Percentiles rank a stretch among this genome's conserved stretches.
Conservation (phyloP, 257 asterid genomes). For the Solanum commersonii region DNA sequence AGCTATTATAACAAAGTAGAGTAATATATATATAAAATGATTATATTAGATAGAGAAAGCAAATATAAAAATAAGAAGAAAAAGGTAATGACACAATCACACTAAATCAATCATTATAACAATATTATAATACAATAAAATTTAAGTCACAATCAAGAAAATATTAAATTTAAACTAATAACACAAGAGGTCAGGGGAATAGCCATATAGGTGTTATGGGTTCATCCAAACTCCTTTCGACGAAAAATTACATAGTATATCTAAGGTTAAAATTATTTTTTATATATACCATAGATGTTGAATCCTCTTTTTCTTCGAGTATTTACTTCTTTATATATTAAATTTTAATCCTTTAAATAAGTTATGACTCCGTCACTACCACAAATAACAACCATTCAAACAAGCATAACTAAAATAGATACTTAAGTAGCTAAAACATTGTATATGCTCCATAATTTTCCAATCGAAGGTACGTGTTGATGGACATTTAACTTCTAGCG, state of each 20-base stretch:
- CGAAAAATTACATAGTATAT: too few relatives aligned
- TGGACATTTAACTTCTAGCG: neutral
- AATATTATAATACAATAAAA: neutral
- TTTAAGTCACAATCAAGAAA: neutral
- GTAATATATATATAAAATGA: neutral
- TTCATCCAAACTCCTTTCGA: neutral
- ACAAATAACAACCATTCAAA: neutral
- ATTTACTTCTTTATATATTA: neutral
- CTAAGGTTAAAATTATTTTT: too few relatives aligned
- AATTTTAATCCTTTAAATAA: neutral
- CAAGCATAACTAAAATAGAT: neutral
- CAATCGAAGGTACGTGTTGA: neutral
- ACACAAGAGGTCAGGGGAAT: neutral
- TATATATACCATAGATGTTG: too few relatives aligned
- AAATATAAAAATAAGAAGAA: neutral
- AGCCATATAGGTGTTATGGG: neutral
- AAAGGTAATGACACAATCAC: neutral
- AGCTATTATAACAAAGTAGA: neutral
- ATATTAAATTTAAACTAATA: neutral
- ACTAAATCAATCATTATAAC: neutral
- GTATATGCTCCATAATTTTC: neutral
- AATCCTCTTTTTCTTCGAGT: too few relatives aligned
- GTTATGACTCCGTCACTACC: rapidly evolving
- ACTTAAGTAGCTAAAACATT: neutral
- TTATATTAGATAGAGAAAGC: neutral